A percentile compares a stretch with the other conserved stretches of the same genome.
Conservation (phyloP, 1,284 basidiomycete genomes). For the Earliella scabrosa region DNA sequence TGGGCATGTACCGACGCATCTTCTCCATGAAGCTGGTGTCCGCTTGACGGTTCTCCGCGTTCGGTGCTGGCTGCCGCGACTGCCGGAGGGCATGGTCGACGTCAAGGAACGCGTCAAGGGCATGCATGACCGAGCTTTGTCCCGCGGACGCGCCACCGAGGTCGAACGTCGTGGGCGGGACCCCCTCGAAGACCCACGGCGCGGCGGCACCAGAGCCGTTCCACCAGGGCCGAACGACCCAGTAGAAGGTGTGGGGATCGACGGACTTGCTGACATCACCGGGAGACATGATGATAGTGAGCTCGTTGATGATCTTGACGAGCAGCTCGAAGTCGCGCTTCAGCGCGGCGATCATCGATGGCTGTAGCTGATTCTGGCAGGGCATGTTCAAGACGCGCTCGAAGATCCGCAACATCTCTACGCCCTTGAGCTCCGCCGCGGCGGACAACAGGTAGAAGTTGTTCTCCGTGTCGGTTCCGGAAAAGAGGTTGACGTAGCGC, state of each 20-base stretch:
- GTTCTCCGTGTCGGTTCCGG: conserved; percentile 83
- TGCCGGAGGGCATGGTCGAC: conserved; percentile 83
- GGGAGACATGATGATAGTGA: conserved; percentile 59
- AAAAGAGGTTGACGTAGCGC: conserved; percentile 77
- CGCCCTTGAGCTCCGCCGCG: conserved; percentile 85
- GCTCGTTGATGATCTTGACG: conserved; percentile 72
- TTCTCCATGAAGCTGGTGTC: conserved; percentile 80
- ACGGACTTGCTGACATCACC: conserved; percentile 68
- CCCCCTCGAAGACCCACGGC: conserved; percentile 87
- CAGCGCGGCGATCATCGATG: conserved; percentile 73
- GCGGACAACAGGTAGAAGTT: conserved; percentile 91
- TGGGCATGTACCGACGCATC: conserved; percentile 84
- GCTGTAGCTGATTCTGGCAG: conserved; percentile 72
- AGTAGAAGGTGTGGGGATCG: conserved; percentile 91
- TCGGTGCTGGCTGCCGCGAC: conserved; percentile 71
- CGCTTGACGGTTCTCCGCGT: conserved; percentile 63
- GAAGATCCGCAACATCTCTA: conserved; percentile 86
- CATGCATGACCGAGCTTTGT: conserved; percentile 90
- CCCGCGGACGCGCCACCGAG: conserved; percentile 92
- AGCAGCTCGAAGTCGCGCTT: conserved; percentile 76
- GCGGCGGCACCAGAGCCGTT: conserved; percentile 78
- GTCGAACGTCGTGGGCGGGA: conserved; percentile 61
- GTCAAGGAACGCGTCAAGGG: conserved; percentile 80
- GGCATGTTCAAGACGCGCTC: conserved; percentile 82
- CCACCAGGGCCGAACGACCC: conserved; percentile 93